Percentiles rank a stretch among this genome's conserved stretches.
Conservation (phyloP, 2,329 filamentous ascomycete genomes). For the Phoma herbarum region DNA sequence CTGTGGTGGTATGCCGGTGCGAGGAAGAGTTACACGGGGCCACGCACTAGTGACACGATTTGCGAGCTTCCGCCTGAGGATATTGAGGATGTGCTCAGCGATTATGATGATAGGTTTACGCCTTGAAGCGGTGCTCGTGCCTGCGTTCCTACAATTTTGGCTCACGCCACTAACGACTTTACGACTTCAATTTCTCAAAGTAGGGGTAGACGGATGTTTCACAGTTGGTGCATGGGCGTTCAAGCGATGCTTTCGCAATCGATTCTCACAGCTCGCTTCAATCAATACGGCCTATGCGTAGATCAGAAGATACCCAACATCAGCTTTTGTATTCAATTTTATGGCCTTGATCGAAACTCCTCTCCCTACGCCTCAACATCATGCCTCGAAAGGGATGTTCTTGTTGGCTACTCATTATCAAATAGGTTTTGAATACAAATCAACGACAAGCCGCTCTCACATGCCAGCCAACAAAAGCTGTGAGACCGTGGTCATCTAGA, state of each 20-base stretch:
- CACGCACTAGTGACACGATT: slow-evolving; percentile 64
- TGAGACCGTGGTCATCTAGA: too few species aligned
- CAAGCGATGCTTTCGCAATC: not conserved
- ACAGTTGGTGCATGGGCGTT: not conserved
- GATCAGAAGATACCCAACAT: slow-evolving; percentile 2
- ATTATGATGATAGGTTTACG: slow-evolving; percentile 38
- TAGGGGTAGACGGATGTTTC: not conserved
- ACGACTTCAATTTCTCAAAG: not conserved
- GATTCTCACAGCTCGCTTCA: not conserved
- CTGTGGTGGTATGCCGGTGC: slow-evolving; percentile 57
- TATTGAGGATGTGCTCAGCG: slow-evolving; percentile 49
- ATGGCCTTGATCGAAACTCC: too few species aligned
- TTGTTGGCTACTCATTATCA: too few species aligned
- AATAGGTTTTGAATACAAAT: too few species aligned
- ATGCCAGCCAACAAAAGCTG: too few species aligned
- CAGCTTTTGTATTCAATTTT: too few species aligned
- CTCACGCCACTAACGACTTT: slow-evolving; percentile 1
- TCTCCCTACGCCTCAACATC: too few species aligned
- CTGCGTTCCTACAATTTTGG: not conserved
- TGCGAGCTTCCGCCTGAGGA: slow-evolving; percentile 54
- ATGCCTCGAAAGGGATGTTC: too few species aligned
- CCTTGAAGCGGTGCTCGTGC: slow-evolving; percentile 24
- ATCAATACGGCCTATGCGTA: not conserved
- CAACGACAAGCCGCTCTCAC: too few species aligned
- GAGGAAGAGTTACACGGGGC: slow-evolving; percentile 64